Percentiles rank a stretch among this genome's conserved stretches.
These are phyloP conservation scores for Chrysoporthe austroafricana DNA, from an alignment of 2,329 filamentous ascomycete genomes.

Conservation along the genomic window DNA sequence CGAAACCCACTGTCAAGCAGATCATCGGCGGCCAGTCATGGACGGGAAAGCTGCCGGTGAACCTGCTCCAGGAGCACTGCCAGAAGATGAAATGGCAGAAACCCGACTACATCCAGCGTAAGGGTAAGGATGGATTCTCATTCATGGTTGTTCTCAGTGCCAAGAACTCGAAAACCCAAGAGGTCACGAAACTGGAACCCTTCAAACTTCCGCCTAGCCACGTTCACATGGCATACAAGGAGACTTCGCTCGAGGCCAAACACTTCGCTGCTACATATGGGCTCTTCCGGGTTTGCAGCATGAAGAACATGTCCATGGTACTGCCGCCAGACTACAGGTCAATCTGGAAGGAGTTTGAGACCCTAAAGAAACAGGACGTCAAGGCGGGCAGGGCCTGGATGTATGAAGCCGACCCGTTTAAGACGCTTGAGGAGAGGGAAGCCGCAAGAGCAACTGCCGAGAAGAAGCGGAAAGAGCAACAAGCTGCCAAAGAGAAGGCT, in stretches of 20 bases:
- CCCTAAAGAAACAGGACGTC: slow-evolving; percentile 79
- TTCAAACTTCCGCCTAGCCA: slow-evolving; percentile 80
- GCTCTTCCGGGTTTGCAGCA: slow-evolving; percentile 88
- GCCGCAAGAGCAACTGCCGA: slow-evolving; percentile 75
- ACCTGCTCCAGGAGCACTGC: slow-evolving; percentile 90
- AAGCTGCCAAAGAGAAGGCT: slow-evolving; percentile 70
- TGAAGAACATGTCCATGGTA: slow-evolving; percentile 95
- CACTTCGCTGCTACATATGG: slow-evolving; percentile 94
- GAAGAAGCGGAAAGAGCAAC: slow-evolving; percentile 77
- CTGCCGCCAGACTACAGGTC: slow-evolving; percentile 87
- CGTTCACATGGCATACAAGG: slow-evolving; percentile 74
- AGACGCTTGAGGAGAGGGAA: slow-evolving; percentile 76
- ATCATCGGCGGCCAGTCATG: slow-evolving; percentile 93
- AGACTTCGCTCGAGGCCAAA: slow-evolving; percentile 84
- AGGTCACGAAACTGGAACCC: slow-evolving; percentile 74
- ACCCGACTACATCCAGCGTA: slow-evolving; percentile 77
- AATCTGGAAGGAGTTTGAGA: slow-evolving; percentile 89
- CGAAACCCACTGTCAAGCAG: slow-evolving; percentile 71
- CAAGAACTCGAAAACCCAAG: slow-evolving; percentile 80
- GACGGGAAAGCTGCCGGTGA: slow-evolving; percentile 96
- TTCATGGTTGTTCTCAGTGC: slow-evolving; percentile 80
- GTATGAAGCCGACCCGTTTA: slow-evolving; percentile 95
- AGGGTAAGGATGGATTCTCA: slow-evolving; percentile 73
- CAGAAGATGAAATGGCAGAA: slow-evolving; percentile 96
- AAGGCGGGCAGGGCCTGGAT: slow-evolving; percentile 83